phyloP scores from a whole-genome alignment of 2,329 filamentous ascomycete genomes.

The Epichloe uncinata region DNA sequence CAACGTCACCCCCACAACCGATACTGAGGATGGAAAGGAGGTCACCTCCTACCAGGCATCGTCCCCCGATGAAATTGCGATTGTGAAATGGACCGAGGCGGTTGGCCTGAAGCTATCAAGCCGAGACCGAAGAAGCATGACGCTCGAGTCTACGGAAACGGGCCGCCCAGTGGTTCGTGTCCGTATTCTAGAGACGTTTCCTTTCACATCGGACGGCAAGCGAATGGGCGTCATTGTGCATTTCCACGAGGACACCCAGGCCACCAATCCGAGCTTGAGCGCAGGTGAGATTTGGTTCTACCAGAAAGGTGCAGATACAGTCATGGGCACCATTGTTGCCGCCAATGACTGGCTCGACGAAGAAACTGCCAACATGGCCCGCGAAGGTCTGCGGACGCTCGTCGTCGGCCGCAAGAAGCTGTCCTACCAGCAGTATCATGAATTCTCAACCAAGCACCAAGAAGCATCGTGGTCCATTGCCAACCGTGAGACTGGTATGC shows the following conservation, averaged over 20 bases:
- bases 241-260: slow-evolving; percentile 48
- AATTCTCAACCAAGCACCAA: slow-evolving; percentile 63
- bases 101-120: slow-evolving; percentile 76
- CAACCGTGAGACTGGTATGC: slow-evolving; percentile 70
- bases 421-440: slow-evolving; percentile 62
- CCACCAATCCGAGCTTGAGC: slow-evolving; percentile 35
- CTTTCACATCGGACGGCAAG: slow-evolving; percentile 95
- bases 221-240: slow-evolving; percentile 95
- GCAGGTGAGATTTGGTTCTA: slow-evolving; percentile 92
- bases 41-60: slow-evolving; percentile 89
- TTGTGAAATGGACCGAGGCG: slow-evolving; percentile 87
- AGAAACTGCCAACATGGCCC: slow-evolving; percentile 98
- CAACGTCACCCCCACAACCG: slow-evolving; percentile 76
- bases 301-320: slow-evolving; percentile 94
- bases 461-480: slow-evolving; percentile 70
- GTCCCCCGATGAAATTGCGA: slow-evolving; percentile 95
- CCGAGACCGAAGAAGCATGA: slow-evolving; percentile 78
- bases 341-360: slow-evolving; percentile 98
- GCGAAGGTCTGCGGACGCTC: slow-evolving; percentile 84
- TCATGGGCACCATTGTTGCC: slow-evolving; percentile 92
- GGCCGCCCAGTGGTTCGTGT: slow-evolving; percentile 68
- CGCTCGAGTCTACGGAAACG: slow-evolving; percentile 63
- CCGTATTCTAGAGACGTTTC: slow-evolving; percentile 85
- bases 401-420: slow-evolving; percentile 89
- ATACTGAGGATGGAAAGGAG: slow-evolving; percentile 65